Base-by-base conservation (phyloP, 257 asterid species). In the Solanum ahanhuiri region DNA sequence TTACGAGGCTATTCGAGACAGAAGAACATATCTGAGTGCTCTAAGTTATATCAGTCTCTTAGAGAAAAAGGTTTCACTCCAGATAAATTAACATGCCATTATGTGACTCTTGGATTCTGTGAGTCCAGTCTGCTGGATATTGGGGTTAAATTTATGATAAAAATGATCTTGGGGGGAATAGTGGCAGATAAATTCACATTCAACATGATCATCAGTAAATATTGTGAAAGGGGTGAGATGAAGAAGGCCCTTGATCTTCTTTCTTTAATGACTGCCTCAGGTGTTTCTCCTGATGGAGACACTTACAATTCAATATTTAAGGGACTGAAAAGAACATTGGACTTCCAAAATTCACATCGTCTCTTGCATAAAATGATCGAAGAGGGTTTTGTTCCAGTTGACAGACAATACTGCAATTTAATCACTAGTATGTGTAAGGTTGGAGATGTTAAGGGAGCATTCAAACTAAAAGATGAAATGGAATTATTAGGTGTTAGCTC, bases 61-160 rank as follows among this genome's bases (percentile, higher is more conserved):
- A 45, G 88, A 91, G 91, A 88, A 67, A 84, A 91, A 25, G 97
- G 94, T 58, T 86, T 93, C 45, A 71, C 77, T 66, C 99, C 98
- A 12, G 98, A 94, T 88, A 92, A 92, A 87, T 88, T 90, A 30
- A 95, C 98, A 25, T 93, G 91, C 82, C 94, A 95, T 90, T 93
- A 96, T 72, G 82, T 96, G 70, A 87, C 93, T 86, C 89, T 92
- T 57, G 96, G 94, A 72, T 75, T 96, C 25, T 93, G 95, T 86
- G 89, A 93, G 82, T 92, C 91, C 4, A 91, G 91, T 54, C 87
- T 95, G 95, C 51, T 92, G 88, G 98, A 93, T 37, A 73, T 95
- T 45, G 96, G 91, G 54, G 92, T 88, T 83, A 96, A 96, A 90
- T 89, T 93, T 87, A 69, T 94, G 91, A 95, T 93, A 88, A 92